Base-by-base conservation (phyloP, 768 basidiomycete genomes). In the Aureoboletus auriporus region DNA sequence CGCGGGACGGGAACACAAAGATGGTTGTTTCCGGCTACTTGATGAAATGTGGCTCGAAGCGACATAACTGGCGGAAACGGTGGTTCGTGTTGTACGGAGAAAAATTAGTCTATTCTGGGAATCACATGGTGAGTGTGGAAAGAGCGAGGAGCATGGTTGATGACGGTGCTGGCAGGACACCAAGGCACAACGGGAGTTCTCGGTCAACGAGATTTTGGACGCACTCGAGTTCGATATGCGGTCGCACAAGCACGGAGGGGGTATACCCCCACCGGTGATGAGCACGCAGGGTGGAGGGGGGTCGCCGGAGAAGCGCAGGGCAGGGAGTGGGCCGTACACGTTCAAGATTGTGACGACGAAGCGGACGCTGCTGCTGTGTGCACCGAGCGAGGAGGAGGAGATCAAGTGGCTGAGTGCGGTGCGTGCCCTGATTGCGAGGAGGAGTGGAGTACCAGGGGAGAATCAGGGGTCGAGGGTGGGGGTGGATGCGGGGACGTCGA, bases 261-360 rank as follows among this genome's bases (percentile, higher is more conserved):
- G 20, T 16, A 46, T 52, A 5, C 71, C 76, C n/a, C 65, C 70
- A 3, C 63, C 68, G 2, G 55, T 50, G 10, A 53, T 50, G 30
- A 41, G 61, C 17, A 52, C 64, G 7, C 67, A 75, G 36, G 70
- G 71, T 17, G 71, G 73, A 9, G 58, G 65, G 14, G 59, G 64
- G 6, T 52, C 64, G 1, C 51, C 66, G 1, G 67, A 72, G 62
- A 5, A 78, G 12, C 33, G 33, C 11, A 33, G 77, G 34, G 75
- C 76, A 35, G 71, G 70, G 29, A 70, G 69, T 44, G 68, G 70
- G 20, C 66, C 69, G 9, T 78, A 85, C 63, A 90, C 89, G 44
- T 98, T 99, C 82, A 93, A 96, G 71, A 86, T 98, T 47, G 86
- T 98, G 56, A 96, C 93, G 33, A 93, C 95, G 46, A 93, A 95